Base-by-base conservation (phyloP, 352 stramenopile genomes). In the Phytophthora sp. region DNA sequence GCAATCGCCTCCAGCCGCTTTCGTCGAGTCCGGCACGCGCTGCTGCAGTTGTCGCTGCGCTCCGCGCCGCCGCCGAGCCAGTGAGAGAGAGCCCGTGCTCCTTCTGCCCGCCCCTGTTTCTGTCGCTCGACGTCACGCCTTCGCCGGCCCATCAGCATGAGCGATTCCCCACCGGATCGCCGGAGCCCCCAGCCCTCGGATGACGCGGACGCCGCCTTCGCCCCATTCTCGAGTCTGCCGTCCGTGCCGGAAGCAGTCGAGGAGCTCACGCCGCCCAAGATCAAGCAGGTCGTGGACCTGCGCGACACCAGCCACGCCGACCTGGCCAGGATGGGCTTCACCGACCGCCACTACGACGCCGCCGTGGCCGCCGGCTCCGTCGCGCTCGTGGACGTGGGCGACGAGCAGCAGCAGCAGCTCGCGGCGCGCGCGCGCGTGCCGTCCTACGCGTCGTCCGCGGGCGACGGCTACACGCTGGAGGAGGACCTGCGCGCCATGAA, bases 401-500 rank as follows among this genome's bases (percentile, higher is more conserved):
- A 65, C 52, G 55, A 67, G 50, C 41, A 54, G 23, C 31, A 62
- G 34, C 62, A 50, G 18, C 55, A 62, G n/a, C 52, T 61, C n/a
- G 32, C 20, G 24, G 26, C 60, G 28, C 54, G 64, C 18, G 20
- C 59, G 20, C 68, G 74, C 4, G 52, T 76, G 11, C 53, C 79
- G 24, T 92, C 80, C 35, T 75, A 82, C 50, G 70, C 78, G 27
- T 87, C 79, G 13, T 71, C 70, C 8, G 64, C 58, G 4, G 43
- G 54, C 18, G 68, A 70, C 44, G 70, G 65, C 44, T 83, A 86
- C 54, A 67, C 83, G 39, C 59, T 94, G 13, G 79, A 92, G 56
- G 81, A 93, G 31, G 85, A 96, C 59, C 81, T 96, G 60, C 77
- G 76, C 52, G 66, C 79, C 21, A 92, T 94, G 41, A 80, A 84